Base-by-base conservation (phyloP, 1,284 basidiomycete species). In the Irpex sp. region DNA sequence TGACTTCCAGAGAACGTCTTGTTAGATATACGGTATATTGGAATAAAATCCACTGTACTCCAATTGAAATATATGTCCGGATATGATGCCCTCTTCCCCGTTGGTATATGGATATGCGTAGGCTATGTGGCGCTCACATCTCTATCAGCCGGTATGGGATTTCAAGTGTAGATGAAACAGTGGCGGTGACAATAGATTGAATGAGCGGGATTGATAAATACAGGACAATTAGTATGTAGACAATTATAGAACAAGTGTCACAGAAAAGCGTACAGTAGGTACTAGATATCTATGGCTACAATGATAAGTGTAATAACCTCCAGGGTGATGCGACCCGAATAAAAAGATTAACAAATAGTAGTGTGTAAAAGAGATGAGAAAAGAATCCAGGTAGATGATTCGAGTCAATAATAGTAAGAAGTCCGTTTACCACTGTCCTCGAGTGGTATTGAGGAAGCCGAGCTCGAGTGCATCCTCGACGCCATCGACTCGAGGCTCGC, bases 391-490 rank as follows among this genome's bases (percentile, higher is more conserved):
- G 55, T 6, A 61, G 36, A 43, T 36, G 35, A 43, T 50, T 31
- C 46, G 39, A 17, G 58, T 46, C 33, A 55, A 57, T 58, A 50
- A 31, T 26, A 31, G 35, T 39, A 57, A 21, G 35, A 56, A 13
- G 11, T 8, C 35, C 21, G 26, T 68, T 77, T 67, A 82, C 81
- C 80, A 82, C 70, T 81, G 78, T 19, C 81, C 80, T 54, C 75
- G 69, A 50, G 75, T 66, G 11, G 77, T 71, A 21, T 73, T 77
- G 33, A 72, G 69, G 69, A 82, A 81, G 36, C 82, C 82, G 53
- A 83, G 70, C 66, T 83, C 82, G 46, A 83, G 68, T 57, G 78
- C 75, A 61, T 81, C 78, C 58, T 77, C 76, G 43, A 78, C 76
- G 35, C 74, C 74, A 1, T 72, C 71, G 11, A 71, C 70, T 64